phyloP scores from a whole-genome alignment of 148 eudicot species.

The Silene latifolia region DNA sequence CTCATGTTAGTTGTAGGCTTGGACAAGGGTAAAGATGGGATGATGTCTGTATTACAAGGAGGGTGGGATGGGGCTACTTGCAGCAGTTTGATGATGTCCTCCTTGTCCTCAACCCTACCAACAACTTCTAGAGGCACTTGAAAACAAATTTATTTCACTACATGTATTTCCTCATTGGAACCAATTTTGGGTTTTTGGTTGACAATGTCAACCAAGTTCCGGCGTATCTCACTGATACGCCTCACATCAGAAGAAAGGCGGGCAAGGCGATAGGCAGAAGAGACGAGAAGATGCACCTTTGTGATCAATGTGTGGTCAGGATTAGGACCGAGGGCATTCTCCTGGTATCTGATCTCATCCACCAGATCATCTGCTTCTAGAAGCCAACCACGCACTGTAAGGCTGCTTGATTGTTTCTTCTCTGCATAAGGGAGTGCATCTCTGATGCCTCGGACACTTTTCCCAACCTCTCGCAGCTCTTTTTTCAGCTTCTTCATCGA shows the following conservation, averaged over 20 bases:
- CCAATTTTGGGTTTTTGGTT: not conserved
- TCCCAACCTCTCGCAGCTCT: constrained; percentile 10
- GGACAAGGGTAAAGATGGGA: no score
- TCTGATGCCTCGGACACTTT: constrained; percentile 6
- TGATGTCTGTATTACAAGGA: no score
- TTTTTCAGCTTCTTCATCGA: constrained; percentile 1
- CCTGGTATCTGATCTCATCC: constrained; percentile 19
- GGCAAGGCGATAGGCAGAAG: not conserved
- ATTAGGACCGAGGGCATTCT: not conserved
- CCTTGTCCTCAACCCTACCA: not conserved
- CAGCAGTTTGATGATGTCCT: not conserved
- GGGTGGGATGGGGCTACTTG: no score
- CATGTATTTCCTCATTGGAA: not conserved
- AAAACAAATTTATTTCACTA: not conserved
- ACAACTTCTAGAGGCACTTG: not conserved
- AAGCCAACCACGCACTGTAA: constrained; percentile 17
- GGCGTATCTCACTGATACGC: not conserved
- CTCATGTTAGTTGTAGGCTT: not conserved
- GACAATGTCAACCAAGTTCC: constrained; percentile 8
- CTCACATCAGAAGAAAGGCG: not conserved
- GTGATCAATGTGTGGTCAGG: not conserved
- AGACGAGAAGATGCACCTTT: constrained; percentile 11
- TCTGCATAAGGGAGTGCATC: constrained; percentile 19
- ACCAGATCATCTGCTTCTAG: constrained; percentile 24
- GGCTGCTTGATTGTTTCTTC: constrained; percentile 14